phyloP scores from a whole-genome alignment of 495 filamentous ascomycete genomes.

The Pyrenula massariospora region DNA sequence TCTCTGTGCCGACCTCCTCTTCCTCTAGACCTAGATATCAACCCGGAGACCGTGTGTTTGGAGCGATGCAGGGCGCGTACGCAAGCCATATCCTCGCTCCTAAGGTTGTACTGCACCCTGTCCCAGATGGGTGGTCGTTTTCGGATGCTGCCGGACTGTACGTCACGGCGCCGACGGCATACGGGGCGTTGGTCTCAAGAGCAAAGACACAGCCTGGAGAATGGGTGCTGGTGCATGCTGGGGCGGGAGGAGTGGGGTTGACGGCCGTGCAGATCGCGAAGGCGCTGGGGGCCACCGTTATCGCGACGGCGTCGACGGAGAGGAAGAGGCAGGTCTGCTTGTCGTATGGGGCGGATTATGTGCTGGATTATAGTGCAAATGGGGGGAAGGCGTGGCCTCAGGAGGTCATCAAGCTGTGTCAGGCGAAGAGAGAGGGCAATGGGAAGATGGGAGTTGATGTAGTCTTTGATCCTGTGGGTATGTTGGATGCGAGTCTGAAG shows the following conservation, averaged over 20 bases:
- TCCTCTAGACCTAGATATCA: constrained; percentile 42
- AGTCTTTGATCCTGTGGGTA: constrained; percentile 80
- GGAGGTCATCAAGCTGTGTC: constrained; percentile 56
- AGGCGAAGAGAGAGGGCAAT: constrained; percentile 40
- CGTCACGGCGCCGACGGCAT: constrained; percentile 84
- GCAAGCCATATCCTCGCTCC: constrained; percentile 58
- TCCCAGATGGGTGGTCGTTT: constrained; percentile 73
- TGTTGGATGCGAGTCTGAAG: constrained; percentile 74
- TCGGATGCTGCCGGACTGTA: constrained; percentile 80
- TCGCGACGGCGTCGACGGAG: constrained; percentile 72
- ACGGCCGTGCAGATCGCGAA: constrained; percentile 92
- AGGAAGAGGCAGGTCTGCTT: constrained; percentile 70
- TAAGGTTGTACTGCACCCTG: constrained; percentile 56
- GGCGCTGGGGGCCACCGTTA: constrained; percentile 76
- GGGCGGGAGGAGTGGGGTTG: constrained; percentile 82
- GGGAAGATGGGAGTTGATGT: constrained; percentile 67
- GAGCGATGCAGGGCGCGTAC: constrained; percentile 76
- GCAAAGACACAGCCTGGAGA: constrained; percentile 70
- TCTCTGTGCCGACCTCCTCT: constrained; percentile 45
- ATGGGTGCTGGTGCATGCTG: constrained; percentile 83
- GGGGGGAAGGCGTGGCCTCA: constrained; percentile 53
- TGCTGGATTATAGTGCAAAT: constrained; percentile 57
- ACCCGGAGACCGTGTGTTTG: constrained; percentile 75
- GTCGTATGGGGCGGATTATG: constrained; percentile 74
- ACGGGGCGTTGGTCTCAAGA: constrained; percentile 69